Base-by-base conservation (phyloP, 2,329 filamentous ascomycete genomes). In the Aspergillus quadrilineatus region DNA sequence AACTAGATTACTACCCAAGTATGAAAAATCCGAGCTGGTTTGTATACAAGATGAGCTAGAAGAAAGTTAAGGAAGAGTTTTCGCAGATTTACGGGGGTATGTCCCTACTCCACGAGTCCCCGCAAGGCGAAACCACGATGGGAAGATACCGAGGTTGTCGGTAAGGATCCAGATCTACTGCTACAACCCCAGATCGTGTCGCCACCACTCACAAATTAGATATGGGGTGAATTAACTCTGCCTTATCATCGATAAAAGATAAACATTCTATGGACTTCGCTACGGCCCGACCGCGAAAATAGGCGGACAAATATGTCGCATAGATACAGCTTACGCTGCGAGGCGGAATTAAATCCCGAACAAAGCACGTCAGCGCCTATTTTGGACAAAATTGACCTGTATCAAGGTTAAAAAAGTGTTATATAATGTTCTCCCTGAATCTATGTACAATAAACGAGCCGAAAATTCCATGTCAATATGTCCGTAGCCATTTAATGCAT, bases 131-230 rank as follows among this genome's bases (percentile, higher is more conserved):
- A 10, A 29, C 6, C 7, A 28, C 22, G 6, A n/a, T 17, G 22
- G 30, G 15, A 47, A 39, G 29, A 46, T 53, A 29, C 55, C 55
- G 55, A 57, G 55, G 55, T 57, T 57, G 50, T 57, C 55, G 55
- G 55, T 57, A 56, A 37, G 12, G 34, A 10, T 14, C 34, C 30
- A 34, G 30, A 37, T 37, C 34, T 14, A 37, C 5, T 5, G 17
- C 12, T 37, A 37, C 22, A 22, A 22, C 22, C 22, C 22, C 22
- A 22, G 22, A 22, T 22, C 22, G 17, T 22, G 22, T 22, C 22
- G 22, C 22, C 22, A 22, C 22, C 22, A 22, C 22, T 22, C 22
- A 22, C 22, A 22, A 22, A 3, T 22, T 4, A 2, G 22, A 22
- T 22, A 22, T 22, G 22, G 22, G 17, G 22, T 22, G 3, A 3